These are phyloP conservation scores for Corrigiola litoralis DNA, from an alignment of 179 eudicot genomes.

Conservation along the genomic window DNA sequence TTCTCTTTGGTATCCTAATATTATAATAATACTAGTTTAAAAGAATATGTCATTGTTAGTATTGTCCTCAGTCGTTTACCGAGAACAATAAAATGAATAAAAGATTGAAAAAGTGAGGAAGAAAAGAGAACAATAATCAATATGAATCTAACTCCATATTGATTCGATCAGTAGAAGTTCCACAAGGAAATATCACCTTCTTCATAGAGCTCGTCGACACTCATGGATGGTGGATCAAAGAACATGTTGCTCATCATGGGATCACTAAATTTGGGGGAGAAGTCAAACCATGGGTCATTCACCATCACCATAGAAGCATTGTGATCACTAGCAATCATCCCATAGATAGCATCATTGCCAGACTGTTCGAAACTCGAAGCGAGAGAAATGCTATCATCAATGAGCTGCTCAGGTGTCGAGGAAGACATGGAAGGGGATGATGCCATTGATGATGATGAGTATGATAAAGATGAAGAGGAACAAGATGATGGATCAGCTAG, in stretches of 20 bases:
- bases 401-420: conserved; percentile 26
- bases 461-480: conserved; percentile 7
- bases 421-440: conserved; percentile 32
- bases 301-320: conserved; percentile 21
- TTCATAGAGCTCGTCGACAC: conserved; percentile 39
- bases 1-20: conserved; percentile 7
- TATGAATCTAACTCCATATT: not conserved
- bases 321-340: conserved; percentile 4
- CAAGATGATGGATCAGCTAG: conserved; percentile 15
- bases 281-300: conserved; percentile 46
- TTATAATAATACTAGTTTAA: not conserved
- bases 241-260: conserved; percentile 38
- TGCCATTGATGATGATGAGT: conserved; percentile 20
- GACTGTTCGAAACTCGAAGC: too few species aligned
- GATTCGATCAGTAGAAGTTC: conserved; percentile 47
- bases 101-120: not conserved
- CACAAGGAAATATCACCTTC: conserved; percentile 65
- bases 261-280: conserved; percentile 51
- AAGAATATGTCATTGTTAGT: conserved; percentile 41
- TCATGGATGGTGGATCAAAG: conserved; percentile 37
- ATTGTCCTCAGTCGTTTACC: conserved; percentile 35
- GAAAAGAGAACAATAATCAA: not conserved
- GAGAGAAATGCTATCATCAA: conserved; percentile 34
- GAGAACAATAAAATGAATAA: conserved; percentile 27
- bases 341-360: conserved; percentile 9